These are phyloP conservation scores for Beauveria asiatica DNA, from an alignment of 2,329 filamentous ascomycete species.

Conservation along the genomic window DNA sequence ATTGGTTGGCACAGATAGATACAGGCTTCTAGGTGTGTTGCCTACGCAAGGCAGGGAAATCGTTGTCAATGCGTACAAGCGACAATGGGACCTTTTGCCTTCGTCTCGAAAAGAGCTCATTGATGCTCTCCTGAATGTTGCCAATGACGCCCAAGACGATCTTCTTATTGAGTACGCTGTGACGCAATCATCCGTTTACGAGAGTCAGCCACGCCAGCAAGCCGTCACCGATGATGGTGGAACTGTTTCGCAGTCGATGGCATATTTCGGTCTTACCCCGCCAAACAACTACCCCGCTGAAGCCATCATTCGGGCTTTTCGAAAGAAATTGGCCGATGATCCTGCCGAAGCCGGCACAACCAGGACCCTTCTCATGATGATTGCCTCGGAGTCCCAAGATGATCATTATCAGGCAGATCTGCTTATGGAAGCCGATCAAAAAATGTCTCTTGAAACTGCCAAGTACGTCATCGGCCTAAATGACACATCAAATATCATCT, in stretches of 20 bases:
- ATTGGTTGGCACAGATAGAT: constrained; percentile 25
- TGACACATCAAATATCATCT: constrained; percentile 17
- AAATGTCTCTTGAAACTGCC: constrained; percentile 28
- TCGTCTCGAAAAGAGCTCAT: constrained; percentile 23
- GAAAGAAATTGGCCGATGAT: constrained; percentile 23
- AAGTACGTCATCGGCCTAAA: constrained; percentile 23
- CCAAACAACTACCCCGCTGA: constrained; percentile 28
- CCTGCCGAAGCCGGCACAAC: constrained; percentile 24
- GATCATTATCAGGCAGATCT: constrained; percentile 26
- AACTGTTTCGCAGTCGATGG: constrained; percentile 24
- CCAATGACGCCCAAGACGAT: constrained; percentile 27
- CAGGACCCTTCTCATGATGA: constrained; percentile 25
- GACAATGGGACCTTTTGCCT: constrained; percentile 31
- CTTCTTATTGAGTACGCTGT: constrained; percentile 28
- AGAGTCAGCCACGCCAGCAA: constrained; percentile 25
- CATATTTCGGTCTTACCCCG: constrained; percentile 26
- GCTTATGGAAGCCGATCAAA: constrained; percentile 25
- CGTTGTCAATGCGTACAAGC: constrained; percentile 30
- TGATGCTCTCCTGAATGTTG: constrained; percentile 25
- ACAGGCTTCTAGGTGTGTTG: constrained; percentile 29
- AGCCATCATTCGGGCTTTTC: constrained; percentile 26
- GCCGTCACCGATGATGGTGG: constrained; percentile 22
- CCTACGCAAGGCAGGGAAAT: constrained; percentile 27
- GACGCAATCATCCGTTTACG: constrained; percentile 31
- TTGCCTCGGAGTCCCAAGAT: constrained; percentile 26